These are phyloP conservation scores for Pythium phragmitis DNA, from an alignment of 352 stramenopile species.

Conservation along the genomic window DNA sequence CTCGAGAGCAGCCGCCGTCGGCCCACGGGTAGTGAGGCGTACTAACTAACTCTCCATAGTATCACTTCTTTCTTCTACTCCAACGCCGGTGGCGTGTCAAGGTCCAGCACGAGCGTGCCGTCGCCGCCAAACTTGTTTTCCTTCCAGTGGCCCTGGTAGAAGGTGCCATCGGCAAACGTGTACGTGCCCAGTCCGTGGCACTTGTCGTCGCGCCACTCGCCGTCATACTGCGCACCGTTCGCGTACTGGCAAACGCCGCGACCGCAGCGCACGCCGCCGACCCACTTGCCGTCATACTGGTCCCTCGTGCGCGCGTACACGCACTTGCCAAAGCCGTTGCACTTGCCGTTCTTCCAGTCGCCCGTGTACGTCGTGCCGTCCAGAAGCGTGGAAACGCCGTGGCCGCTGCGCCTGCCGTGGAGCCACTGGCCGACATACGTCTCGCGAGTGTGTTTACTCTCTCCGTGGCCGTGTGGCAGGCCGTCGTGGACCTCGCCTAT, in stretches of 20 bases:
- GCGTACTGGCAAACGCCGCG: constrained; percentile 56
- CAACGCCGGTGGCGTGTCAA: constrained; percentile 25
- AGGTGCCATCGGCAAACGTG: constrained; percentile 69
- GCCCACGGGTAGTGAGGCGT: constrained; percentile 41
- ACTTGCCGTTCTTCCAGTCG: constrained; percentile 81
- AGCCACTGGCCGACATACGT: constrained; percentile 56
- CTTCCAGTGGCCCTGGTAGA: constrained; percentile 85
- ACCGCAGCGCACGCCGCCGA: constrained; percentile 68
- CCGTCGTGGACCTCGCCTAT: constrained; percentile 37
- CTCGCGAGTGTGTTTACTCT: constrained; percentile 43
- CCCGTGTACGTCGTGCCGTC: constrained; percentile 86
- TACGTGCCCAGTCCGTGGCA: constrained; percentile 79
- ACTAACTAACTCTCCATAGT: constrained; percentile 23
- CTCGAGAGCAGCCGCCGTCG: constrained; percentile 55
- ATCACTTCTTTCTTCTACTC: constrained; percentile 6
- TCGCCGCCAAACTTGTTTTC: constrained; percentile 71
- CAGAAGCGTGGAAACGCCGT: constrained; percentile 44
- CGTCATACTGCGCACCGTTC: constrained; percentile 74
- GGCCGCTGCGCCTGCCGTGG: constrained; percentile 45
- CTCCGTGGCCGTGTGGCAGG: constrained; percentile 57
- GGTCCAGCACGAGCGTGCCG: constrained; percentile 58
- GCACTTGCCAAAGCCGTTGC: constrained; percentile 81
- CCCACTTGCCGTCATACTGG: constrained; percentile 86
- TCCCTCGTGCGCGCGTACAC: constrained; percentile 52
- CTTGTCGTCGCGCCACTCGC: constrained; percentile 77